Conservation (phyloP, 495 filamentous ascomycete species). For the Usnea hakonensis region DNA sequence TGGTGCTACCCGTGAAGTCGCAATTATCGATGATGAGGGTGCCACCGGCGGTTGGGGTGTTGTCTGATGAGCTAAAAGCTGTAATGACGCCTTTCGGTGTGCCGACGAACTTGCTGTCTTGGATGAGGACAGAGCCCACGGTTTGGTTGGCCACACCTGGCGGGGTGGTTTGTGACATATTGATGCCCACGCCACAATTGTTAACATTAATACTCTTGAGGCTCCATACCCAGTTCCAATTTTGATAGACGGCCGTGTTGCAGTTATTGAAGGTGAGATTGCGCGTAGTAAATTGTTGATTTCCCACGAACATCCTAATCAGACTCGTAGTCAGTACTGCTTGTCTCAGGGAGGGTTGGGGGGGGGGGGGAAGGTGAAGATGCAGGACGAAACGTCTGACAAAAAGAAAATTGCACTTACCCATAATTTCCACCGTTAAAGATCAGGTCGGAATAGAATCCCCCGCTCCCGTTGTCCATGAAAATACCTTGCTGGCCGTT, state of each 20-base stretch:
- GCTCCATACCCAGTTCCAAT: conserved; percentile 92
- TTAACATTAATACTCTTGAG: conserved; percentile 76
- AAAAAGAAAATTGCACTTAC: too few species aligned
- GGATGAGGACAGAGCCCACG: conserved; percentile 71
- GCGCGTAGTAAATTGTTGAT: conserved; percentile 90
- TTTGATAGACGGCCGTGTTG: conserved; percentile 84
- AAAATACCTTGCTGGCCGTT: conserved; percentile 87
- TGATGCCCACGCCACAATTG: conserved; percentile 70
- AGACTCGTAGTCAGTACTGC: too few species aligned
- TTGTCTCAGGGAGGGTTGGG: too few species aligned
- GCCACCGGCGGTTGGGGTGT: conserved; percentile 58
- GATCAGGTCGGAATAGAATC: conserved; percentile 77
- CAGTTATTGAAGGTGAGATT: conserved; percentile 87
- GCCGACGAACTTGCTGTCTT: conserved; percentile 71
- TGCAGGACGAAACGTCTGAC: too few species aligned
- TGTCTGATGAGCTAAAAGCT: conserved; percentile 49
- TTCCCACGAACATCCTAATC: conserved; percentile 80
- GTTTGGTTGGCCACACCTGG: conserved; percentile 48
- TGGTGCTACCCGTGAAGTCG: conserved; percentile 53
- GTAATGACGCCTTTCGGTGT: conserved; percentile 68
- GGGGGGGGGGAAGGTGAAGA: too few species aligned
- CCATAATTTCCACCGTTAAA: conserved; percentile 85
- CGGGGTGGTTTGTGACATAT: conserved; percentile 75
- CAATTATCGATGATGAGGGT: conserved; percentile 83
- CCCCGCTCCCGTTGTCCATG: conserved; percentile 92